A percentile compares a stretch with the other conserved stretches of the same genome.
Evolutionary conservation across 352 stramenopile species (phyloP).

Genomic region (Pythium dissimile): DNA sequence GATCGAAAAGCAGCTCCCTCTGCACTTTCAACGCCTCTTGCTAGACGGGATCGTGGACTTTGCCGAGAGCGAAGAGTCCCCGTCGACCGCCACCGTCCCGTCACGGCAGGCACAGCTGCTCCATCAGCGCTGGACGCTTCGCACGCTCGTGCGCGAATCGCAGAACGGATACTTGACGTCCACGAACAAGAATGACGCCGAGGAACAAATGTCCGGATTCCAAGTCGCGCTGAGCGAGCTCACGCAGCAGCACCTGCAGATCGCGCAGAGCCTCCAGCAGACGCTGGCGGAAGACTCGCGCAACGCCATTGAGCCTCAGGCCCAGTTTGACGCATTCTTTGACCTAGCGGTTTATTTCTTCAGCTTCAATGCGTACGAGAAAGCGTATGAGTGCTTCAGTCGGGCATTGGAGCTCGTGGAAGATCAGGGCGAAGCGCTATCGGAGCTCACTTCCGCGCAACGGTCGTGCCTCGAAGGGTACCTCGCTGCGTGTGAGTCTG

Average conservation of each 20-base stretch:
- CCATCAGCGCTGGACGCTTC: conserved; percentile 77
- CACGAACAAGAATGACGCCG: conserved; percentile 57
- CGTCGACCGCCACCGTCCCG: conserved; percentile 10
- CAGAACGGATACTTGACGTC: conserved; percentile 71
- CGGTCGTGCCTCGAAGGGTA: conserved; percentile 59
- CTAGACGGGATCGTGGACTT: conserved; percentile 81
- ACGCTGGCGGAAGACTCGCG: conserved; percentile 38
- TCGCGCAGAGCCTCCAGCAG: conserved; percentile 59
- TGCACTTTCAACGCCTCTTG: conserved; percentile 79
- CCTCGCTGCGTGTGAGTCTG: conserved; percentile 60
- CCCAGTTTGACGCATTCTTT: conserved; percentile 59
- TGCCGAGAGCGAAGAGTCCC: conserved; percentile 31
- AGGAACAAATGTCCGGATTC: conserved; percentile 61
- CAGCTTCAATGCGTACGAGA: conserved; percentile 70
- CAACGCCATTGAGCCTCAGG: conserved; percentile 33
- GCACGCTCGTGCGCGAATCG: conserved; percentile 61
- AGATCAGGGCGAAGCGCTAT: conserved; percentile 1
- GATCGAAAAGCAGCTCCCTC: conserved; percentile 58
- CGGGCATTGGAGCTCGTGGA: conserved; percentile 54
- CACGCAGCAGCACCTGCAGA: conserved; percentile 47
- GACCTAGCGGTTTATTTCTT: conserved; percentile 77
- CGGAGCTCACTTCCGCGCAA: neutral
- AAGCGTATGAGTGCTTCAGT: conserved; percentile 73
- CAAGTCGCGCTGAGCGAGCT: conserved; percentile 68
- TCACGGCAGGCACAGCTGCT: conserved; percentile 54